Evolutionary conservation across 2,329 filamentous ascomycete species (phyloP).

Genomic region (Mycosphaerella sp.): DNA sequence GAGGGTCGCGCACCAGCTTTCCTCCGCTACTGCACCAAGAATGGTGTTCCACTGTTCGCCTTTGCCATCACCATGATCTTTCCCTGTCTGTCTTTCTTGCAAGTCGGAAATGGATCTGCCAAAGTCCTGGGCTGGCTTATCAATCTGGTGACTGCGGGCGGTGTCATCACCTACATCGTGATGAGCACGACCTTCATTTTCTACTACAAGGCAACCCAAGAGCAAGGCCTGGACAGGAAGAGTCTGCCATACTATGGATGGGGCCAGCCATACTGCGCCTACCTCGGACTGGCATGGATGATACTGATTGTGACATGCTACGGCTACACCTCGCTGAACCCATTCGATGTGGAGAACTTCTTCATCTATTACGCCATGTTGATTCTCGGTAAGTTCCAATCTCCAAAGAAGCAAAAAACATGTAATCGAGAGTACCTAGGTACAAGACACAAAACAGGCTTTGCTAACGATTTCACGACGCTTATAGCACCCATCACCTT

Average conservation of each 20-base stretch:
- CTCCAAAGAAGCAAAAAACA: too few relatives aligned
- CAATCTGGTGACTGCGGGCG: conserved; percentile 42
- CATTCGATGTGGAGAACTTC: conserved; percentile 39
- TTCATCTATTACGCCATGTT: conserved; percentile 53
- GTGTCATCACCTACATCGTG: conserved; percentile 57
- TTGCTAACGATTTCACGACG: conserved; percentile 8
- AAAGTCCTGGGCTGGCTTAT: conserved; percentile 39
- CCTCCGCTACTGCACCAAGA: conserved; percentile 52
- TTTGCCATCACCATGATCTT: conserved; percentile 42
- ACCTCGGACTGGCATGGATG: conserved; percentile 27
- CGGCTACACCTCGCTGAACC: conserved; percentile 47
- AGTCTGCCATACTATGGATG: conserved; percentile 51
- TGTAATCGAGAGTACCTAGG: too few relatives aligned
- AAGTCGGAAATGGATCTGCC: conserved; percentile 27
- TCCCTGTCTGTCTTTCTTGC: conserved; percentile 32
- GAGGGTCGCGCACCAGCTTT: conserved; percentile 49
- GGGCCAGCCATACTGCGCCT: conserved; percentile 50
- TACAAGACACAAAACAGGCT: too few relatives aligned
- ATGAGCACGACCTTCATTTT: conserved; percentile 52
- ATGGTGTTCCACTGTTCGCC: conserved; percentile 55
- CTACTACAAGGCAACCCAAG: conserved; percentile 50
- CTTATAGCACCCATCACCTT: conserved; percentile 49
- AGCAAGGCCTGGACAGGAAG: conserved; percentile 46
- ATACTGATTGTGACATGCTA: conserved; percentile 42
- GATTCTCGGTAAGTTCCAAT: conserved; percentile 36